Percentiles rank a stretch among this genome's conserved stretches.
Evolutionary conservation across 306 rosid species (phyloP).

Genomic region (Cicer cuneatum): DNA sequence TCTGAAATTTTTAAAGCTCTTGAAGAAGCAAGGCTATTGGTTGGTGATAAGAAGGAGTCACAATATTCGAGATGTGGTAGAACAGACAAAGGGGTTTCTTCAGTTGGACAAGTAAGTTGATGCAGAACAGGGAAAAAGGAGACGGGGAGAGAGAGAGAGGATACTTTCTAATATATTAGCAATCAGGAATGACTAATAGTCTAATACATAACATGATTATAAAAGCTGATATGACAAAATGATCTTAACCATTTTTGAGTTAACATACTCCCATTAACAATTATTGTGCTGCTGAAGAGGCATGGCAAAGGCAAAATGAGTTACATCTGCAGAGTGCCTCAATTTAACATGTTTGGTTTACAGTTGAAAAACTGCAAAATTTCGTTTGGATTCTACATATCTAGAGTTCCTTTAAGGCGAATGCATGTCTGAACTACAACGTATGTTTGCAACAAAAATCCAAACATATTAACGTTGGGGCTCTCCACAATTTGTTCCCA

Average conservation of each 20-base stretch:
- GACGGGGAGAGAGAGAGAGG: background rate
- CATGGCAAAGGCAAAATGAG: slow-evolving; percentile 5
- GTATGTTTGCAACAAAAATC: too few relatives aligned
- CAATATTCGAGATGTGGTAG: slow-evolving; percentile 96
- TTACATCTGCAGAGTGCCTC: slow-evolving; percentile 4
- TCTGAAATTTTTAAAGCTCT: slow-evolving; percentile 87
- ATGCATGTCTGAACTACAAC: too few relatives aligned
- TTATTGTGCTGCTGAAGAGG: slow-evolving; percentile 16
- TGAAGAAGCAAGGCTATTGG: slow-evolving; percentile 71
- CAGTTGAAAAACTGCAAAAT: background rate
- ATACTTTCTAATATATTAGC: slow-evolving; percentile 5
- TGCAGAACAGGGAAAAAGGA: slow-evolving; percentile 7
- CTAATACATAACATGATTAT: slow-evolving; percentile 29
- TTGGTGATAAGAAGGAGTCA: slow-evolving; percentile 84
- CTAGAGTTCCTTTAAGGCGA: too few relatives aligned
- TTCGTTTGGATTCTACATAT: too few relatives aligned
- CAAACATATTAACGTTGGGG: background rate
- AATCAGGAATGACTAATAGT: slow-evolving; percentile 11
- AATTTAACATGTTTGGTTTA: background rate
- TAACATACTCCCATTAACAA: slow-evolving; percentile 4
- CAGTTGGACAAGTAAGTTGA: slow-evolving; percentile 91
- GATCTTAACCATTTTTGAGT: slow-evolving; percentile 27
- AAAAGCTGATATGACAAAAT: slow-evolving; percentile 24
- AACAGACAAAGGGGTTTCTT: slow-evolving; percentile 95
- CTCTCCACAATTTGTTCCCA: background rate